Evolutionary conservation across 306 rosid species (phyloP).

Genomic region (Cucumis melo): DNA sequence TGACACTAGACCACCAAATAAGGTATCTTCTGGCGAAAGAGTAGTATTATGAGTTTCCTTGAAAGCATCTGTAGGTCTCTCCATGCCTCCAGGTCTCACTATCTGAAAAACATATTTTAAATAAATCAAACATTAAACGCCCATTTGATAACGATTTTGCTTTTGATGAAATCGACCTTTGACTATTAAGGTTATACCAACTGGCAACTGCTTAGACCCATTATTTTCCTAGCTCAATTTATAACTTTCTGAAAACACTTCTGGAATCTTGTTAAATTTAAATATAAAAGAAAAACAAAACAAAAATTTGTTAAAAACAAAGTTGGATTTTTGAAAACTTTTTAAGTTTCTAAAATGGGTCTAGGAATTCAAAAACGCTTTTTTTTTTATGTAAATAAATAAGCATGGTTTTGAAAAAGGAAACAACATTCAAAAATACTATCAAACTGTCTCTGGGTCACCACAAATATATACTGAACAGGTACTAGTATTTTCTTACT

Average conservation of each 20-base stretch:
- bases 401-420: neutral
- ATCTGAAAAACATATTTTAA: slow-evolving; percentile 34
- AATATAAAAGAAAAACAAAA: too few relatives aligned
- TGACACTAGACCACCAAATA: slow-evolving; percentile 93
- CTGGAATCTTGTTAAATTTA: neutral
- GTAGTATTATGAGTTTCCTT: slow-evolving; percentile 88
- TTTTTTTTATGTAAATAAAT: neutral
- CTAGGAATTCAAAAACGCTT: neutral
- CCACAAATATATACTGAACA: neutral
- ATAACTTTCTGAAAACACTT: neutral
- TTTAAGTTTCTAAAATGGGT: neutral
- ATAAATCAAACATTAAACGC: neutral
- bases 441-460: neutral
- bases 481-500: slow-evolving; percentile 32
- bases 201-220: neutral
- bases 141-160: neutral
- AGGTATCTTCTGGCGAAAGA: slow-evolving; percentile 69
- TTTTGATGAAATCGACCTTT: neutral
- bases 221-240: neutral
- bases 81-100: slow-evolving; percentile 99
- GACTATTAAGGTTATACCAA: neutral
- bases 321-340: neutral
- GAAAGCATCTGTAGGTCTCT: slow-evolving; percentile 93
- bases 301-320: neutral
- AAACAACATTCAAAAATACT: neutral